phyloP scores from a whole-genome alignment of 139 green algal species.

The Coelastrella sp. region DNA sequence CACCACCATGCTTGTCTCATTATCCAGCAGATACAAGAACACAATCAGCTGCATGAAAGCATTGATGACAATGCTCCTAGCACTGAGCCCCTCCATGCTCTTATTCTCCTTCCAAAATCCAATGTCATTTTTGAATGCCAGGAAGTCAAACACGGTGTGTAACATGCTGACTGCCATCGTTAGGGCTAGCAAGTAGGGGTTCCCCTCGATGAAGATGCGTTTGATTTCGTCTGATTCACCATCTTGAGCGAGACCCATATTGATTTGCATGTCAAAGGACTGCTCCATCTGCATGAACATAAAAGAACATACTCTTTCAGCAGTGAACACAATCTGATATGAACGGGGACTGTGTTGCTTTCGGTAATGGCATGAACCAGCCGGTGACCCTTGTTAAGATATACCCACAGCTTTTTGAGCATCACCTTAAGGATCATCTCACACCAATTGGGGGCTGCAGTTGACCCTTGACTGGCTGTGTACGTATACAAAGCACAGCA shows the following conservation, averaged over 20 bases:
- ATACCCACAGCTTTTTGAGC: too few relatives aligned
- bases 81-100: conserved; percentile 90
- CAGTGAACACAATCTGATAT: too few relatives aligned
- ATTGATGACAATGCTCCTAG: conserved; percentile 93
- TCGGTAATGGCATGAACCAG: too few relatives aligned
- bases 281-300: conserved; percentile 87
- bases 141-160: conserved; percentile 90
- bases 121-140: conserved; percentile 96
- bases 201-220: conserved; percentile 95
- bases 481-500: too few relatives aligned
- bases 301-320: not conserved
- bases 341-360: too few relatives aligned
- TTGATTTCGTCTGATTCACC: conserved; percentile 95
- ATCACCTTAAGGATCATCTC: too few relatives aligned
- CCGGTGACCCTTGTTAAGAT: too few relatives aligned
- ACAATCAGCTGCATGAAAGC: conserved; percentile 85
- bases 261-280: conserved; percentile 87
- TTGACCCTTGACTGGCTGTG: too few relatives aligned
- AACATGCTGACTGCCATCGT: conserved; percentile 88
- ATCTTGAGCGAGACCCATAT: conserved; percentile 79
- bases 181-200: conserved; percentile 90
- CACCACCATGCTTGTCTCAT: conserved; percentile 95
- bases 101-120: conserved; percentile 99
- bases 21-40: conserved; percentile 98
- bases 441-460: too few relatives aligned